Conservation (phyloP, 768 basidiomycete species). For the Suillus lakei region DNA sequence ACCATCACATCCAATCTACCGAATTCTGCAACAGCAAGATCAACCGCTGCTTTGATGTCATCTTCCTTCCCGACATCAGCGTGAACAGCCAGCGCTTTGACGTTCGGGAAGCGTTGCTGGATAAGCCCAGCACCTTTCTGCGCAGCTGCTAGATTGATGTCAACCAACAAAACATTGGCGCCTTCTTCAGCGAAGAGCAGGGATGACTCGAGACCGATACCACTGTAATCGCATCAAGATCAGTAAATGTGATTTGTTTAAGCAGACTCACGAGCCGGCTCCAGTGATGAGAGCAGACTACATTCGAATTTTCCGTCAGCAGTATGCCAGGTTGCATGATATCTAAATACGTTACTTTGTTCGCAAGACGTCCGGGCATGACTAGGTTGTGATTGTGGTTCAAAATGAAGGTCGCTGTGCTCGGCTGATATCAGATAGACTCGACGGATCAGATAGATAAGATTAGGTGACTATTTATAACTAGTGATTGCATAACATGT, state of each 20-base stretch:
- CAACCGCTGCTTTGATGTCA: slow-evolving; percentile 84
- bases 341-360: slow-evolving; percentile 53
- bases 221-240: slow-evolving; percentile 53
- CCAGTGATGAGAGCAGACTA: slow-evolving; percentile 86
- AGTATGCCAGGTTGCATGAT: neutral
- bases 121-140: slow-evolving; percentile 71
- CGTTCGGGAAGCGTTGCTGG: slow-evolving; percentile 65
- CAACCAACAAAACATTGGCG: slow-evolving; percentile 86
- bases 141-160: slow-evolving; percentile 81
- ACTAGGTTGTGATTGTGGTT: slow-evolving; percentile 14
- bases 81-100: slow-evolving; percentile 69
- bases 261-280: slow-evolving; percentile 75
- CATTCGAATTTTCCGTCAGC: slow-evolving; percentile 19
- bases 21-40: slow-evolving; percentile 78
- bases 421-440: neutral
- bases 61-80: slow-evolving; percentile 90
- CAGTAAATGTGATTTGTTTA: slow-evolving; percentile 13
- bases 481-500: too few species aligned
- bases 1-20: slow-evolving; percentile 98
- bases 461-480: too few species aligned
- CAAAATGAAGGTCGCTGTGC: neutral
- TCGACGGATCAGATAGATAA: neutral
- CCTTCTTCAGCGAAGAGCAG: slow-evolving; percentile 95
- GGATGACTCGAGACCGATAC: slow-evolving; percentile 96
- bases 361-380: slow-evolving; percentile 71